phyloP scores from a whole-genome alignment of 352 stramenopile genomes.

The Blastocystis sp. region DNA sequence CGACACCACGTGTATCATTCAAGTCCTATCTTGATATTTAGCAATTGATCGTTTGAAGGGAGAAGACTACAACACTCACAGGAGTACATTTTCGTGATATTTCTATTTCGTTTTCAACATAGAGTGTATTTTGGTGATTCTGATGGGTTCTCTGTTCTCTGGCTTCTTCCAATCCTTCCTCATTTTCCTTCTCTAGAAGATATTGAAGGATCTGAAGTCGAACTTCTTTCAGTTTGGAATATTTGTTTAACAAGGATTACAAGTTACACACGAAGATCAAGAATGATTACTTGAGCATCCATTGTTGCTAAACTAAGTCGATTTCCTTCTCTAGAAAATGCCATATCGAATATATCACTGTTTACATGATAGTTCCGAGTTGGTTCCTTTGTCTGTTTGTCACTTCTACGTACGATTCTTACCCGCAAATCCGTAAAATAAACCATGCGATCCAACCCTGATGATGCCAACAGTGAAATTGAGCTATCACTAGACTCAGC shows the following conservation, averaged over 20 bases:
- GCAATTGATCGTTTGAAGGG: slow-evolving; percentile 34
- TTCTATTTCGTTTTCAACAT: not conserved
- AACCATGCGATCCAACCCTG: slow-evolving; percentile 8
- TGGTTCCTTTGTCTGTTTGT: not conserved
- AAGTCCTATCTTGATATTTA: not conserved
- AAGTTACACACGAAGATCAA: slow-evolving; percentile 36
- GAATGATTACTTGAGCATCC: not conserved
- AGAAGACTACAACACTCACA: not conserved
- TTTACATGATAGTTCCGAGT: not conserved
- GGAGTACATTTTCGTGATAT: not conserved
- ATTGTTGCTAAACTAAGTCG: not conserved
- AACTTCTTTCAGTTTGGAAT: not conserved
- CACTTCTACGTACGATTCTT: not conserved
- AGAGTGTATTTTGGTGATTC: slow-evolving; percentile 13
- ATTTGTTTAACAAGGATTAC: slow-evolving; percentile 13
- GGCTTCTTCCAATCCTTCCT: not conserved
- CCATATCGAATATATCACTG: slow-evolving; percentile 40
- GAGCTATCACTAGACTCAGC: not conserved
- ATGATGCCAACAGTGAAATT: not conserved
- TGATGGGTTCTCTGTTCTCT: not conserved
- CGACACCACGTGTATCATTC: not conserved
- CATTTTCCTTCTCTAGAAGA: not conserved
- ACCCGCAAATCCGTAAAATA: slow-evolving; percentile 47
- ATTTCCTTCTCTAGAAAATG: not conserved
- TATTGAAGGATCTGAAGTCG: not conserved